Evolutionary conservation across 1,284 basidiomycete genomes (phyloP), one percentile per base, ranked within the genome.

Genomic region (Leucoagaricus sp.): DNA sequence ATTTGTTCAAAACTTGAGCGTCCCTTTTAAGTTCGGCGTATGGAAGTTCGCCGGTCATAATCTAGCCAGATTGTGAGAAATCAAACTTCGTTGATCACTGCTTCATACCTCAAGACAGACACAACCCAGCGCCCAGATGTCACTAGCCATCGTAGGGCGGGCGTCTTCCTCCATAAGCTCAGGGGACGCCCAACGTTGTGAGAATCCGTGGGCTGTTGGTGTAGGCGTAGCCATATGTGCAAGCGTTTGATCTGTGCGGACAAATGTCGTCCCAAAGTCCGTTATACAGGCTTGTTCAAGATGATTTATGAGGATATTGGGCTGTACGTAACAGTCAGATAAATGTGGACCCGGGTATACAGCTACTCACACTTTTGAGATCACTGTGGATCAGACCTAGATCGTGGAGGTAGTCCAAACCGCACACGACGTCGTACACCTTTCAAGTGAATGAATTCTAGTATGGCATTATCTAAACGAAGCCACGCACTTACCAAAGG

Each of bases 401-500:
- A 15, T 28, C 19, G 41, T 68, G 67, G 12, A 68, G 52, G 46
- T 66, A 65, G 12, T 31, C 41, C 23, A 67, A 52, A 1, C 64
- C 67, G 13, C 33, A 26, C 15, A 59, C 58, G 8, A 67, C 49
- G 40, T 67, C 67, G 15, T n/a, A 25, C 9, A 53, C 15, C 42
- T 46, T 21, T 10, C 17, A 9, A 9, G 15, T 25, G 9, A 23
- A n/a, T 33, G 23, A 21, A 26, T 10, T 8, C 8, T 6, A 4
- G 17, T 23, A 10, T 3, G 21, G 12, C 21, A 23, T 17, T 38
- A 33, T n/a, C n/a, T n/a, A 33, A 33, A 33, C 12, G 12, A 33
- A 33, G 7, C 7, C 31, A 33, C 31, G 31, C n/a, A n/a, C n/a
- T n/a, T n/a, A n/a, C n/a, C n/a, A n/a, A 38, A n/a, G 6, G 13